Percentiles rank a stretch among this genome's conserved stretches.
Conservation (phyloP, 2,329 filamentous ascomycete genomes). For the Fusarium temperatum region DNA sequence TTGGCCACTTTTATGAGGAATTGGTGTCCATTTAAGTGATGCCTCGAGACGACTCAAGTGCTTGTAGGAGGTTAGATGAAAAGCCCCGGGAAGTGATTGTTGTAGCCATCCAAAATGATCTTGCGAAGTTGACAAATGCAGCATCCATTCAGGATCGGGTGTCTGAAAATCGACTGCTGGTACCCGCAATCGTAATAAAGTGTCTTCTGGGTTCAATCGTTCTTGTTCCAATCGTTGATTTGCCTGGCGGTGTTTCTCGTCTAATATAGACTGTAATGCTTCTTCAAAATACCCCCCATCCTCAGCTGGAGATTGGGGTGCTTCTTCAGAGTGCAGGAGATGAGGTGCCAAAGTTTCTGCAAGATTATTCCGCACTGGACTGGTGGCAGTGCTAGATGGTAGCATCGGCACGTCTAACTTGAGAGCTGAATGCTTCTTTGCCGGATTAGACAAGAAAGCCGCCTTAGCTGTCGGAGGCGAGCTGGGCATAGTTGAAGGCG, state of each 20-base stretch:
- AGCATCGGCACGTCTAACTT: constrained; percentile 40
- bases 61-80: neutral
- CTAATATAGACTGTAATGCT: constrained; percentile 35
- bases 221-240: constrained; percentile 42
- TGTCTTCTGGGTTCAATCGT: constrained; percentile 37
- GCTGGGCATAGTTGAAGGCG: constrained; percentile 14
- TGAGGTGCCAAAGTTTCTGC: neutral
- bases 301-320: neutral
- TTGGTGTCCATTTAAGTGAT: constrained; percentile 41
- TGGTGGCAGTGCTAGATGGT: constrained; percentile 18
- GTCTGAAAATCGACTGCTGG: constrained; percentile 43
- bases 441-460: neutral
- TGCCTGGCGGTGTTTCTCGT: constrained; percentile 12
- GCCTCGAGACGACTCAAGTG: constrained; percentile 16
- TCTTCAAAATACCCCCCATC: constrained; percentile 36
- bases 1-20: constrained; percentile 10
- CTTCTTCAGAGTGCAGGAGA: neutral
- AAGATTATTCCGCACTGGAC: neutral
- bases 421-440: neutral
- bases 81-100: neutral
- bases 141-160: constrained; percentile 37
- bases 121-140: constrained; percentile 20
- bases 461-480: constrained; percentile 12
- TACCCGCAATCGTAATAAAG: constrained; percentile 41
- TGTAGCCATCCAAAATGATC: constrained; percentile 42